phyloP scores from a whole-genome alignment of 768 basidiomycete species.

The Sporobolomyces pararoseus region DNA sequence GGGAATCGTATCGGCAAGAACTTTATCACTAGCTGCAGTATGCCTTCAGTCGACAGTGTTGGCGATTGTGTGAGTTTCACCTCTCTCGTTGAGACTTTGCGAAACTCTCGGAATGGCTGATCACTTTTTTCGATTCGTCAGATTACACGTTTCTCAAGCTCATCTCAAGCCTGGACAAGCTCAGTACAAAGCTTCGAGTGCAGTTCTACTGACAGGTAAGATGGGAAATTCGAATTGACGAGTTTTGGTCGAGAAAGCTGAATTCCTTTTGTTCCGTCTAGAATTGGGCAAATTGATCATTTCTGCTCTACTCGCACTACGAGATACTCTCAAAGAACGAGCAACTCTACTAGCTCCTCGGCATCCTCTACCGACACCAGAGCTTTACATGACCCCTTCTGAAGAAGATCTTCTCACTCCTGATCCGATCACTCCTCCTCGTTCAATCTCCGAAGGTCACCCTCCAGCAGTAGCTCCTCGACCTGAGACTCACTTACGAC shows the following conservation, averaged over 20 bases:
- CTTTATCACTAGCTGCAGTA: slow-evolving; percentile 35
- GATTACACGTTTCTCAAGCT: slow-evolving; percentile 36
- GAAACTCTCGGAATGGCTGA: not conserved
- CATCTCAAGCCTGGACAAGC: slow-evolving; percentile 31
- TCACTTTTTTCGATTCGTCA: not conserved
- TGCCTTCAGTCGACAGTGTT: slow-evolving; percentile 43
- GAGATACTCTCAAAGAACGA: slow-evolving; percentile 35
- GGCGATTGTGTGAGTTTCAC: slow-evolving; percentile 37
- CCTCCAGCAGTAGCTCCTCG: not conserved
- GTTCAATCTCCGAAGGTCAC: not conserved
- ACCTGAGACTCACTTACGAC: slow-evolving; percentile 18
- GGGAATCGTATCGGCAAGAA: slow-evolving; percentile 19
- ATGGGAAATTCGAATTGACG: not conserved
- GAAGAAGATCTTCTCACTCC: slow-evolving; percentile 25
- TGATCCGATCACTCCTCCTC: slow-evolving; percentile 34
- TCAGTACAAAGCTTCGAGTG: slow-evolving; percentile 44
- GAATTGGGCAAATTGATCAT: slow-evolving; percentile 44
- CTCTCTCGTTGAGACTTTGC: not conserved
- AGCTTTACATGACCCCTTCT: slow-evolving; percentile 24
- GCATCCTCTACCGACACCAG: slow-evolving; percentile 33
- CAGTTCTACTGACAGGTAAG: slow-evolving; percentile 43
- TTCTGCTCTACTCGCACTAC: slow-evolving; percentile 41
- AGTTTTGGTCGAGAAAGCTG: not conserved
- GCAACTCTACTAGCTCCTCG: slow-evolving; percentile 25
- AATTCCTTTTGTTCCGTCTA: slow-evolving; percentile 3